phyloP scores from a whole-genome alignment of 1,139 yeast genomes.

The Taiozyma sp. region DNA sequence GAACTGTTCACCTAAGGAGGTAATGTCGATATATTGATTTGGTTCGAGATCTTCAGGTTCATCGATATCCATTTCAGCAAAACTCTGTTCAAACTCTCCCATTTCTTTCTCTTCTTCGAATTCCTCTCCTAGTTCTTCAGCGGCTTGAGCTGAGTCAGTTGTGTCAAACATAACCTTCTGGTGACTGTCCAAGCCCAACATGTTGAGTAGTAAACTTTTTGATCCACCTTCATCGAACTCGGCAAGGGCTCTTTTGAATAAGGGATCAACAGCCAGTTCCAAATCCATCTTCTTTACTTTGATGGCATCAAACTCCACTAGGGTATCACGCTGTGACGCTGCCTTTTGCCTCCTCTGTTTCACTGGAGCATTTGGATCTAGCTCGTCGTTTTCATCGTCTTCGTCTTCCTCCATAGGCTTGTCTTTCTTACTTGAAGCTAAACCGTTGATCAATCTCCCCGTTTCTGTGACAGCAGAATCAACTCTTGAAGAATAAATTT shows the following conservation, averaged over 20 bases:
- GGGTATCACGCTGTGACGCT: conserved; percentile 37
- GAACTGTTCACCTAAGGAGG: conserved; percentile 5
- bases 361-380: conserved; percentile 29
- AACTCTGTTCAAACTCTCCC: conserved; percentile 15
- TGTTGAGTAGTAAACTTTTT: conserved; percentile 70
- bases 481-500: conserved; percentile 78
- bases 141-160: conserved; percentile 23
- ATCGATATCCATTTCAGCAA: conserved; percentile 30
- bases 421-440: conserved; percentile 37
- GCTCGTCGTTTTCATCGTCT: conserved; percentile 26
- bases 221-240: conserved; percentile 98
- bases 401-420: conserved; percentile 30
- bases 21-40: conserved; percentile 1
- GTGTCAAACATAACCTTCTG: conserved; percentile 36
- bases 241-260: conserved; percentile 82
- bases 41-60: conserved; percentile 19
- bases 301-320: conserved; percentile 57
- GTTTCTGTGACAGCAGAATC: conserved; percentile 93
- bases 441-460: conserved; percentile 79
- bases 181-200: conserved; percentile 37
- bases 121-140: conserved; percentile 15
- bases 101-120: conserved; percentile 12
- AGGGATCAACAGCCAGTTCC: conserved; percentile 79
- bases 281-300: conserved; percentile 66
- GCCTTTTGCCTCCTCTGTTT: conserved; percentile 35